These are phyloP conservation scores for Daldinia bambusicola DNA, from an alignment of 495 filamentous ascomycete genomes.

Conservation along the genomic window DNA sequence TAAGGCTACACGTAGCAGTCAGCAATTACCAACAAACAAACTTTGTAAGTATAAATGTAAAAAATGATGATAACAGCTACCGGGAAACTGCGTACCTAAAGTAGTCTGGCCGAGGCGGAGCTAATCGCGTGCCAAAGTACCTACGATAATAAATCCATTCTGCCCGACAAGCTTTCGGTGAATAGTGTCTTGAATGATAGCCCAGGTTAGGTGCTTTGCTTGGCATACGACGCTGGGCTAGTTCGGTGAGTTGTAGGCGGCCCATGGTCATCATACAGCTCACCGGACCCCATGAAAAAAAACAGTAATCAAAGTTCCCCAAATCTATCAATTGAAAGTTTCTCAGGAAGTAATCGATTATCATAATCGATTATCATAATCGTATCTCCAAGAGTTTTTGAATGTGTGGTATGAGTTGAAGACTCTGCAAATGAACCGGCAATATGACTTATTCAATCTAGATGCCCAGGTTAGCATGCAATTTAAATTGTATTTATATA, in stretches of 20 bases:
- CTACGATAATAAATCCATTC: background rate
- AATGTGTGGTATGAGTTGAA: background rate
- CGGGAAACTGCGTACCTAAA: background rate
- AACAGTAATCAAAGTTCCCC: background rate
- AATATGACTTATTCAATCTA: background rate
- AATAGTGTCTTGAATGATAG: background rate
- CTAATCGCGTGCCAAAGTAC: background rate
- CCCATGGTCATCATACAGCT: background rate
- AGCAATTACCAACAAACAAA: background rate
- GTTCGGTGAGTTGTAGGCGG: background rate
- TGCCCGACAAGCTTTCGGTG: background rate
- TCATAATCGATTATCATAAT: background rate
- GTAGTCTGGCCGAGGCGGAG: background rate
- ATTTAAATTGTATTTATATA: background rate
- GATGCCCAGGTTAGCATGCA: background rate
- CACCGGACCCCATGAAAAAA: background rate
- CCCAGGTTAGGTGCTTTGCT: background rate
- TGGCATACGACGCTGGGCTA: background rate
- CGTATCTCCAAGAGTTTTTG: background rate
- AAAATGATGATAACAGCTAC: background rate
- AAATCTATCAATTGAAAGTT: background rate
- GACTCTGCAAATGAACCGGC: background rate
- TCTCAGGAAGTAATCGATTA: background rate
- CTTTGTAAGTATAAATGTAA: background rate
- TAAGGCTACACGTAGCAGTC: background rate